phyloP scores from a whole-genome alignment of 768 basidiomycete species.

The Pisolithus tinctorius region DNA sequence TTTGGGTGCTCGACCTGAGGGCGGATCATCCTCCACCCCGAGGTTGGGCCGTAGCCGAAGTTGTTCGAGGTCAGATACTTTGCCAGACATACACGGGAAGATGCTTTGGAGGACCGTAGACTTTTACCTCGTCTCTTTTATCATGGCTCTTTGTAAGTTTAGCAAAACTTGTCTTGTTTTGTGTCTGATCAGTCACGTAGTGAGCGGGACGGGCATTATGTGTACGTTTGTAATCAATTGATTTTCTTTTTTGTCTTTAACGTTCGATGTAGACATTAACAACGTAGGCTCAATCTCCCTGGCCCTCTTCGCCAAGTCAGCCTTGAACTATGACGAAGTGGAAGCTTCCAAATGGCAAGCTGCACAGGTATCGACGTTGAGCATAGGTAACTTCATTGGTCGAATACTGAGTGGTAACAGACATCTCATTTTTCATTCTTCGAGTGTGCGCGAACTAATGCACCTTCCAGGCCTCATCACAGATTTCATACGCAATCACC shows the following conservation, averaged over 20 bases:
- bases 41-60: neutral
- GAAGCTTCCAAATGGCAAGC: conserved; percentile 74
- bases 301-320: conserved; percentile 54
- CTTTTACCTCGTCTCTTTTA: conserved; percentile 57
- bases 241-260: conserved; percentile 12
- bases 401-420: conserved; percentile 64
- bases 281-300: conserved; percentile 80
- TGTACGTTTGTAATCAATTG: conserved; percentile 31
- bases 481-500: conserved; percentile 53
- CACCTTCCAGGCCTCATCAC: conserved; percentile 52
- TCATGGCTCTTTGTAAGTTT: conserved; percentile 49
- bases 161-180: neutral
- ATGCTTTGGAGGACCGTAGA: conserved; percentile 45
- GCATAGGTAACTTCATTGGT: conserved; percentile 74
- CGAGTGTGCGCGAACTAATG: neutral
- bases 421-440: neutral
- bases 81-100: conserved; percentile 50
- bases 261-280: conserved; percentile 60
- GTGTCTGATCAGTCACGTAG: conserved; percentile 25
- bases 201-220: conserved; percentile 72
- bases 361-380: conserved; percentile 76
- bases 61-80: neutral
- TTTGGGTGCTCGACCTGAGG: neutral
- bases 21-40: neutral
- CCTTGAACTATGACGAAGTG: conserved; percentile 54